Evolutionary conservation across 352 stramenopile genomes (phyloP), one percentile per base, ranked within the genome.

Genomic region (Pythium brachiatum): DNA sequence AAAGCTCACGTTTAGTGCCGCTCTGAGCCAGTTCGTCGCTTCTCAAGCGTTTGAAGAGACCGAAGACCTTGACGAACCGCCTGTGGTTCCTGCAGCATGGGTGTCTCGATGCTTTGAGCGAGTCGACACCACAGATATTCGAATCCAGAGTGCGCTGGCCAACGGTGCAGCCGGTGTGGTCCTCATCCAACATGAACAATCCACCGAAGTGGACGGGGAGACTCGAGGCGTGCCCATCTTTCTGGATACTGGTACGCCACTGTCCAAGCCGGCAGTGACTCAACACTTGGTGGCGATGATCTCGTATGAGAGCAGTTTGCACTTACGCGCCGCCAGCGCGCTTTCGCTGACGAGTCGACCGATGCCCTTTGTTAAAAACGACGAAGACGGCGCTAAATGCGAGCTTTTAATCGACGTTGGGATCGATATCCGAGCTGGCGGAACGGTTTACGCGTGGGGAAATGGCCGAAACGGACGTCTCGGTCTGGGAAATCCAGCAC

Each of bases 381-480:
- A 71, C 32, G 50, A 67, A 57, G 57, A 75, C 27, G 52, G 48
- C 11, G 57, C 47, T 26, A 48, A 60, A 29, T 86, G 75, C 39
- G 71, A 82, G 51, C 60, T 88, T 26, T n/a, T 89, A 0, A 58
- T 76, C 4, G 57, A 85, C 11, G 66, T 86, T 5, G 62, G 62
- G n/a, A 66, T 92, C 44, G 62, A 79, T 29, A 68, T 90, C 16
- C 73, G 73, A 4, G 29, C 67, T 1, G 75, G 79, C 13, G 83
- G 83, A 23, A 86, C 74, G 6, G 79, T 77, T 0, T 90, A 89
- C 51, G 77, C 81, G 21, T 92, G 83, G 83, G 83, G 83, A 1
- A 73, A 79, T 46, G 79, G 69, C 20, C 66, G 88, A 21, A 83
- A 85, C 23, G 83, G 83, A 2, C 74, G 83, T 0, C 59, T 92